Evolutionary conservation across 768 basidiomycete genomes (phyloP).

Genomic region (Lactifluus hygrophoroides): DNA sequence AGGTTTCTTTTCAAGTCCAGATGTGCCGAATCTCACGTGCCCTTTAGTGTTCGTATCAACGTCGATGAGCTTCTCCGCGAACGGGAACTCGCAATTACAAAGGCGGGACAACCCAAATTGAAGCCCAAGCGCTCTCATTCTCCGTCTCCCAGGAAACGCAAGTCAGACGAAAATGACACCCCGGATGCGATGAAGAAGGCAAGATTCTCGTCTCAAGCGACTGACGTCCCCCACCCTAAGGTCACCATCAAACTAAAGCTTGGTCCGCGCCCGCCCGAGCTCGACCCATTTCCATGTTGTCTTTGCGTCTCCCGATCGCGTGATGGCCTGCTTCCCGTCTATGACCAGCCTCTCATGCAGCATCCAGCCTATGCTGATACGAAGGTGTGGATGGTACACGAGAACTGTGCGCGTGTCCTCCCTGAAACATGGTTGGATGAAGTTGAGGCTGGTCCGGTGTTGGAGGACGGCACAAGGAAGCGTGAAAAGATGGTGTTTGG

Average conservation of each 20-base stretch:
- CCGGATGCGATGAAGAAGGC: slow-evolving; percentile 42
- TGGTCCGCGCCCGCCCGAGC: slow-evolving; percentile 50
- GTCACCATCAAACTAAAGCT: slow-evolving; percentile 58
- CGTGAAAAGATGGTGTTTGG: slow-evolving; percentile 64
- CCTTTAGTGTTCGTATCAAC: slow-evolving; percentile 78
- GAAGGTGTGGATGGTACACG: slow-evolving; percentile 68
- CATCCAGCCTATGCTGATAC: slow-evolving; percentile 18
- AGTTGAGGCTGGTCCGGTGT: slow-evolving; percentile 32
- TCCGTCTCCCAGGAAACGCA: slow-evolving; percentile 31
- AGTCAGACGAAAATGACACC: slow-evolving; percentile 31
- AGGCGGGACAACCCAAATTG: slow-evolving; percentile 11
- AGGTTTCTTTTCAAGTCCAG: not conserved
- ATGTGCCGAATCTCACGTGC: slow-evolving; percentile 11
- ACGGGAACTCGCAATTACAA: slow-evolving; percentile 42
- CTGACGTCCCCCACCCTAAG: slow-evolving; percentile 27
- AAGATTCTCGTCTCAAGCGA: slow-evolving; percentile 29
- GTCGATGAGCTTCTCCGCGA: slow-evolving; percentile 78
- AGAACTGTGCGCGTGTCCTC: slow-evolving; percentile 66
- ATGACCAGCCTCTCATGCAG: slow-evolving; percentile 45
- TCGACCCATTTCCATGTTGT: slow-evolving; percentile 56
- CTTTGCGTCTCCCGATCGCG: slow-evolving; percentile 48
- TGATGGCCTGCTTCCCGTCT: slow-evolving; percentile 54
- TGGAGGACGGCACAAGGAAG: slow-evolving; percentile 27
- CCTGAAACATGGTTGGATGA: slow-evolving; percentile 92
- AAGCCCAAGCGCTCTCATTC: slow-evolving; percentile 19